These are phyloP conservation scores for Camelina neglecta DNA, from an alignment of 345 rosid genomes.

Conservation along the genomic window DNA sequence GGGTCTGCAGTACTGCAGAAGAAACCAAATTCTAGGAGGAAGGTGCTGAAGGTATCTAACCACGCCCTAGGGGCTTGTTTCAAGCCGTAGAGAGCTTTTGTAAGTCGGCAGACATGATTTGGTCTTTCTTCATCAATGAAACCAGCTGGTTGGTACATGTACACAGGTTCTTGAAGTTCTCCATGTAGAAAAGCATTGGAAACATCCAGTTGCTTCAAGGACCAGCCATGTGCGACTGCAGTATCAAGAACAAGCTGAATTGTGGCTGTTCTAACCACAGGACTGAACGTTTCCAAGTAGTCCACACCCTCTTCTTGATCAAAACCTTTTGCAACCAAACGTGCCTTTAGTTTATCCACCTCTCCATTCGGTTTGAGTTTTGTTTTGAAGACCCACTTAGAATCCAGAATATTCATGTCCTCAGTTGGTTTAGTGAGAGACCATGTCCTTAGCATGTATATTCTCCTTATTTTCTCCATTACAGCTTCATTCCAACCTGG, in stretches of 20 bases:
- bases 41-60: neutral
- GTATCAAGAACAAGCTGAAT: too few species aligned
- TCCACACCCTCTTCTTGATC: too few species aligned
- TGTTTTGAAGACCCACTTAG: too few species aligned
- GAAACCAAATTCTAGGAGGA: neutral
- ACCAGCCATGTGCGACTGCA: neutral
- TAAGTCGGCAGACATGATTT: accelerated
- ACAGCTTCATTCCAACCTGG: neutral
- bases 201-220: neutral
- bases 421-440: neutral
- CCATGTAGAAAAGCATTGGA: neutral
- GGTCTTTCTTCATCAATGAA: neutral
- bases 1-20: accelerated
- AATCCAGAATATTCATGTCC: neutral
- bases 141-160: neutral
- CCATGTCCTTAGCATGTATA: neutral
- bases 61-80: neutral
- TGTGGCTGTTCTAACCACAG: too few species aligned
- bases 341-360: too few species aligned
- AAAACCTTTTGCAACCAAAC: too few species aligned
- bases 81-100: neutral
- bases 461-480: accelerated
- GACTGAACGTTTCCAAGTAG: too few species aligned
- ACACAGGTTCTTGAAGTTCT: neutral
- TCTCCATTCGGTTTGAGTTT: too few species aligned